Conservation (phyloP, 2,329 filamentous ascomycete species). For the Cephalotrichum gorgonifer region DNA sequence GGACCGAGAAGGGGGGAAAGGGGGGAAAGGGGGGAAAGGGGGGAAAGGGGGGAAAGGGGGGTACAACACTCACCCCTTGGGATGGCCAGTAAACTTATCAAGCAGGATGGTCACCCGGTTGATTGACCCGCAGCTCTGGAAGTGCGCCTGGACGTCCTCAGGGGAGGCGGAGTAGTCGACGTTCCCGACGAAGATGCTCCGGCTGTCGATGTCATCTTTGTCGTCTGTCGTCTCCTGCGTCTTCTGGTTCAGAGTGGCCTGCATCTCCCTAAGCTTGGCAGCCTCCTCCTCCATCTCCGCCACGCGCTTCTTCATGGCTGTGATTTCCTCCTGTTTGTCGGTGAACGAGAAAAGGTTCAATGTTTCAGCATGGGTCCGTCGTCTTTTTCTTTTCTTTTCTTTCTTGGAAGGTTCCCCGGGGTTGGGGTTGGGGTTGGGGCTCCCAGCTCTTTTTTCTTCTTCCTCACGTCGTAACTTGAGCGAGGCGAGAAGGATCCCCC, state of each 20-base stretch:
- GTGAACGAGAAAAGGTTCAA: neutral
- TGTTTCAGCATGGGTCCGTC: neutral
- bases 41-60: neutral
- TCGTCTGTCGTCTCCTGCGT: constrained; percentile 76
- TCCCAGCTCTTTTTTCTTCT: neutral
- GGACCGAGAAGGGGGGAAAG: neutral
- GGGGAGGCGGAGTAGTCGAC: constrained; percentile 96
- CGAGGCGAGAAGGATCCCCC: neutral
- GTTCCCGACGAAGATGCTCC: constrained; percentile 97
- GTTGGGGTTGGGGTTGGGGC: neutral
- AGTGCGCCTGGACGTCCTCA: constrained; percentile 96
- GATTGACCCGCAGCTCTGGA: constrained; percentile 93
- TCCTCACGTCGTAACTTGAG: neutral
- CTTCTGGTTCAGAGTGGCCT: constrained; percentile 75
- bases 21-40: neutral
- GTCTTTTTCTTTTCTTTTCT: neutral
- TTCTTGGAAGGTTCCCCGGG: neutral
- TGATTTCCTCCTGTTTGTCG: constrained; percentile 60
- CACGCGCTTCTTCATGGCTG: constrained; percentile 76
- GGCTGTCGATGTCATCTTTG: constrained; percentile 89
- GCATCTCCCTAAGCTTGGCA: constrained; percentile 78
- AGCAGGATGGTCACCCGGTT: constrained; percentile 95
- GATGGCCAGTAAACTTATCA: constrained; percentile 97
- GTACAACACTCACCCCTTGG: constrained; percentile 70
- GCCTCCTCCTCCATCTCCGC: constrained; percentile 89